A percentile compares a stretch with the other conserved stretches of the same genome.
phyloP scores from a whole-genome alignment of 2,329 filamentous ascomycete species.

The Blumeriella jaapii region DNA sequence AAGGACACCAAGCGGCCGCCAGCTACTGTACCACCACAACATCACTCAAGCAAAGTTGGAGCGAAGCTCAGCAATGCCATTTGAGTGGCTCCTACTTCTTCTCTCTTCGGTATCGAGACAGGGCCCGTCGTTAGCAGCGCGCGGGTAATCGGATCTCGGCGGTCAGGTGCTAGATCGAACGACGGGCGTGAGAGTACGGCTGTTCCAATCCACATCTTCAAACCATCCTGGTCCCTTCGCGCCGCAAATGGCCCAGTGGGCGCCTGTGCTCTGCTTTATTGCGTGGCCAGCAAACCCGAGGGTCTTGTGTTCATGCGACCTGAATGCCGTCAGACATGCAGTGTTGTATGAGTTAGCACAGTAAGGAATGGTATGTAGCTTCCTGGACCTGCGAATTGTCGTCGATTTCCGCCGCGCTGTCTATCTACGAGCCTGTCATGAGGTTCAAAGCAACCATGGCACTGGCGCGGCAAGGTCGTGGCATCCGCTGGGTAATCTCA shows the following conservation, averaged over 20 bases:
- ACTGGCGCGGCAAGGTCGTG: no score
- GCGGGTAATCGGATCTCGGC: constrained; percentile 10
- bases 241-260: constrained; percentile 1
- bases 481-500: no score
- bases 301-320: background rate
- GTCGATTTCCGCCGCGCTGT: no score
- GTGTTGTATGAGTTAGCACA: no score
- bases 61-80: constrained; percentile 18
- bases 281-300: constrained; percentile 1
- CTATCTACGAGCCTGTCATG: no score
- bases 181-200: constrained; percentile 1
- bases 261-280: background rate
- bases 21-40: constrained; percentile 11
- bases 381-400: no score
- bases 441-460: no score
- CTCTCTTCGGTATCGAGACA: constrained; percentile 7
- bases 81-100: constrained; percentile 18
- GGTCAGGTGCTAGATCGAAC: constrained; percentile 7
- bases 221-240: constrained; percentile 8
- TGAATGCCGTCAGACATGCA: background rate
- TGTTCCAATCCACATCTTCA: constrained; percentile 6
- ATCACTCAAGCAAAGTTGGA: constrained; percentile 12
- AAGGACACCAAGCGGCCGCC: constrained; percentile 17
- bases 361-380: no score
- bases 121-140: constrained; percentile 12